Percentiles rank a stretch among this genome's conserved stretches.
Evolutionary conservation across 1,284 basidiomycete species (phyloP).

Genomic region (Ceratorhiza oryzae-sativae): DNA sequence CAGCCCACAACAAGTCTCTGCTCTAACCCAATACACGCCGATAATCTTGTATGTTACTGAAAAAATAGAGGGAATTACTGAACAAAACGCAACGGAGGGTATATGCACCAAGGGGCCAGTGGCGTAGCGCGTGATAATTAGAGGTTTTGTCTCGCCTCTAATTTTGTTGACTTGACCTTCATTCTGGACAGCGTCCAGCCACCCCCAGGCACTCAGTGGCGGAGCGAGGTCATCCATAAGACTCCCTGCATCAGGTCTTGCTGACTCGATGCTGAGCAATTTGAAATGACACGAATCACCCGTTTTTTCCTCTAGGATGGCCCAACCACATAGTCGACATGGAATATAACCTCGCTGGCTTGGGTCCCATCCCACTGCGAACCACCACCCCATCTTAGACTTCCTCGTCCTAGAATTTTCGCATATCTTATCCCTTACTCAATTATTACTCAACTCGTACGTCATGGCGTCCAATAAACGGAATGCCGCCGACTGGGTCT

Average conservation of each 20-base stretch:
- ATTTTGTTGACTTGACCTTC: background rate
- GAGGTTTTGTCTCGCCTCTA: background rate
- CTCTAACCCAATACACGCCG: slow-evolving; percentile 42
- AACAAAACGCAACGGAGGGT: background rate
- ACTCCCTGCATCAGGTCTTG: background rate
- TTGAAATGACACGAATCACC: background rate
- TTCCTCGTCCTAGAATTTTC: no score
- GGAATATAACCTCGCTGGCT: background rate
- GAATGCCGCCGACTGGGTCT: slow-evolving; percentile 13
- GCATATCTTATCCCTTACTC: background rate
- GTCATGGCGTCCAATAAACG: slow-evolving; percentile 1
- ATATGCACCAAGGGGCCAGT: background rate
- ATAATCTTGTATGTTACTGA: background rate
- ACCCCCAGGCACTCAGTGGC: background rate
- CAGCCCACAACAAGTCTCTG: slow-evolving; percentile 46
- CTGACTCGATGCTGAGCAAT: background rate
- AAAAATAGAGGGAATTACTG: background rate
- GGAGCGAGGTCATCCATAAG: background rate
- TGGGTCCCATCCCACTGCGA: background rate
- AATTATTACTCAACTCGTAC: background rate
- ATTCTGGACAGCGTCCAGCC: background rate
- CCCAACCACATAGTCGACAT: background rate
- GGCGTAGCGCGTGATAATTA: background rate
- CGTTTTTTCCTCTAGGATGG: background rate
- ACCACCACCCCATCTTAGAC: background rate